Base-by-base conservation (phyloP, 169 alveolate genomes). In the Babesia bovis region DNA sequence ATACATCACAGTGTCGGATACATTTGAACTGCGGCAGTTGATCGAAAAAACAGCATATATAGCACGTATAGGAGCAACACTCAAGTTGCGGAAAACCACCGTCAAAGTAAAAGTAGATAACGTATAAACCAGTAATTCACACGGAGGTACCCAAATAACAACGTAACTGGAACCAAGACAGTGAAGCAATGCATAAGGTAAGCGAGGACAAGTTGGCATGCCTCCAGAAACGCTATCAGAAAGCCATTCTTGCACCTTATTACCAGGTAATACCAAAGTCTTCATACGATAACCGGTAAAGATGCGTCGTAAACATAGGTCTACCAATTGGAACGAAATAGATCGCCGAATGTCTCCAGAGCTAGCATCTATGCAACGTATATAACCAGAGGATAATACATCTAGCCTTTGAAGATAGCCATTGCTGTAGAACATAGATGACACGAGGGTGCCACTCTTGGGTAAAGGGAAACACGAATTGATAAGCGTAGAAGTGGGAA, bases 41-140 rank as follows among this genome's bases (percentile, higher is more conserved):
- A 78, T n/a, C 23, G 82, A 26, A 28, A n/a, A 50, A 23, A 58
- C 67, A 60, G 51, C 53, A 23, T 78, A 61, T 0, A 78, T 33
- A 30, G 82, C 58, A 19, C 25, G 59, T 28, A 78, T 45, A 5
- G 76, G 61, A n/a, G 58, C 51, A 42, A 25, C 35, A 42, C 68
- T 82, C 25, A 41, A 19, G 65, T 68, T 36, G 23, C 58, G 38
- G 25, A 78, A 26, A 10, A 50, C 58, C 42, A 57, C 21, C 4
- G 28, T 28, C 5, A 66, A 38, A 19, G 33, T 33, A 21, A 78
- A 38, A 21, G 76, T 35, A 5, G 75, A 15, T 28, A 78, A 53
- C 40, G 87, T 51, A 52, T 78, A 78, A 19, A 78, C 70, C 60
- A 69, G 21, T 28, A 78, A 17, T 21, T 32, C 40, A 1, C 53